Evolutionary conservation across 164 flowering plant species (phyloP).

Genomic region (Berberis thunbergii): DNA sequence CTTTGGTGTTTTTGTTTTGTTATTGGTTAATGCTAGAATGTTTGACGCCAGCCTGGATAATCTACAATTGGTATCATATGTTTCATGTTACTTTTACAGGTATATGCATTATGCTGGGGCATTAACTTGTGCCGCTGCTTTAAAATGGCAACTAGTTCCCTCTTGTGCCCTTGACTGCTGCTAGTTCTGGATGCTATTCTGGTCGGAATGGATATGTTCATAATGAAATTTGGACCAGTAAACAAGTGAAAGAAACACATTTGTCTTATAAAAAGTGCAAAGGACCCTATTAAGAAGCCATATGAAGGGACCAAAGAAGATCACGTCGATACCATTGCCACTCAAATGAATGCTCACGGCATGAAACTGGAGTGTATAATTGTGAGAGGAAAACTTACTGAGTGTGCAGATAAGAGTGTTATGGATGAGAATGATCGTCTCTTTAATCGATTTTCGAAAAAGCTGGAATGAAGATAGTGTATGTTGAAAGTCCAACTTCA

Average conservation of each 20-base stretch:
- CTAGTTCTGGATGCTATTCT: slow-evolving; percentile 91
- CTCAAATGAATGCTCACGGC: slow-evolving; percentile 62
- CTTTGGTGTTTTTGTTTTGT: too few relatives aligned
- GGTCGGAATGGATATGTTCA: slow-evolving; percentile 92
- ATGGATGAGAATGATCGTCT: slow-evolving; percentile 68
- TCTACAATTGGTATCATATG: too few relatives aligned
- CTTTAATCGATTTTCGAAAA: slow-evolving; percentile 45
- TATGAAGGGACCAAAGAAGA: slow-evolving; percentile 86
- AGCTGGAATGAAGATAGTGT: slow-evolving; percentile 42
- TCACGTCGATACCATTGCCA: slow-evolving; percentile 67
- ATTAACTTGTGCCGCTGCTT: too few relatives aligned
- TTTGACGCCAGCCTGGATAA: too few relatives aligned
- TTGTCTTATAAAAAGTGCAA: slow-evolving; percentile 77
- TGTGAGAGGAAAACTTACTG: slow-evolving; percentile 37
- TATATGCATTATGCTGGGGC: too few relatives aligned
- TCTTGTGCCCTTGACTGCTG: slow-evolving; percentile 42
- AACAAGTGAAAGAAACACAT: slow-evolving; percentile 87
- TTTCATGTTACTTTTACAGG: too few relatives aligned
- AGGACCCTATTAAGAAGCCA: slow-evolving; percentile 61
- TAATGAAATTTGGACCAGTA: slow-evolving; percentile 76
- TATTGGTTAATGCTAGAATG: too few relatives aligned
- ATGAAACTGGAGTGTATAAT: slow-evolving; percentile 76
- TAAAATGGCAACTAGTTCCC: not conserved
- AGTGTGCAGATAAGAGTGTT: slow-evolving; percentile 27
- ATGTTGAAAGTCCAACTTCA: slow-evolving; percentile 66